A percentile compares a stretch with the other conserved stretches of the same genome.
Conservation (phyloP, 2,329 filamentous ascomycete genomes). For the Ophiostoma ulmi region DNA sequence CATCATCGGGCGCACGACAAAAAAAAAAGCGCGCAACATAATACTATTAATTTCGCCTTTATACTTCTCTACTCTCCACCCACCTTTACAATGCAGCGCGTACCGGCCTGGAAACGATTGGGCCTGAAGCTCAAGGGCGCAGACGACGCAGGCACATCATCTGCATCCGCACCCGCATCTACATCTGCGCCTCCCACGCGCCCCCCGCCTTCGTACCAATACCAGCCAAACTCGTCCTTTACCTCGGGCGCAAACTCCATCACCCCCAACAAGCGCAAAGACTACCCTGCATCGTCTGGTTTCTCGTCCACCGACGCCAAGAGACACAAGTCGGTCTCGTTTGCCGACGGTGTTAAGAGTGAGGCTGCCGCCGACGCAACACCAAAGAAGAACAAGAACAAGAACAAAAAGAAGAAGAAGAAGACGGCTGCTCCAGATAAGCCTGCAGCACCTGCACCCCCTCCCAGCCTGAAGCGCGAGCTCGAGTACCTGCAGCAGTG, state of each 20-base stretch:
- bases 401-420: constrained; percentile 31
- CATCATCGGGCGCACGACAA: background rate
- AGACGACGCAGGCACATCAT: constrained; percentile 34
- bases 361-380: constrained; percentile 23
- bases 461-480: constrained; percentile 50
- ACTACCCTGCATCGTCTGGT: constrained; percentile 20
- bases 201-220: constrained; percentile 37
- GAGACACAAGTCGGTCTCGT: constrained; percentile 47
- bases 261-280: constrained; percentile 27
- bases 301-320: constrained; percentile 29
- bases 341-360: constrained; percentile 41
- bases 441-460: constrained; percentile 14
- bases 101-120: constrained; percentile 58
- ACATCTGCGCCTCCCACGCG: constrained; percentile 11
- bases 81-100: constrained; percentile 42
- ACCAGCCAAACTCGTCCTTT: constrained; percentile 23
- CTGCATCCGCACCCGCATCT: constrained; percentile 28
- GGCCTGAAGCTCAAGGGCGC: constrained; percentile 56
- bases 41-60: constrained; percentile 26
- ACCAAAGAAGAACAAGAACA: constrained; percentile 23
- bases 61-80: constrained; percentile 34
- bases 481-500: constrained; percentile 74
- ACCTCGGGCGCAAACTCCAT: constrained; percentile 11
- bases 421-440: constrained; percentile 30
- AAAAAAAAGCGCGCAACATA: background rate